Evolutionary conservation across 345 rosid species (phyloP).

Genomic region (Pistacia integerrima): DNA sequence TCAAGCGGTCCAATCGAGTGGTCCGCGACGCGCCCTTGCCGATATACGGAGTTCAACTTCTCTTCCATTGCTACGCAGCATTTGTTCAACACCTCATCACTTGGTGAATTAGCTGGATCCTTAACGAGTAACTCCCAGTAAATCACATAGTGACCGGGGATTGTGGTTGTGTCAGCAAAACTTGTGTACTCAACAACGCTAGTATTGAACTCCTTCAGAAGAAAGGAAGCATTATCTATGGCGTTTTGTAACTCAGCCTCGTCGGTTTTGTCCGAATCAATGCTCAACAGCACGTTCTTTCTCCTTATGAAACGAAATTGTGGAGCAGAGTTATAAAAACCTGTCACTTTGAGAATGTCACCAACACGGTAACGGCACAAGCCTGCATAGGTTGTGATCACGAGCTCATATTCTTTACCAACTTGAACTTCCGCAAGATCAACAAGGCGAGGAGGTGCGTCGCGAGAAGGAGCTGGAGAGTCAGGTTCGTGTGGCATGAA

Average conservation of each 20-base stretch:
- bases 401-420: constrained; percentile 82
- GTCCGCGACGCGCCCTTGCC: constrained; percentile 85
- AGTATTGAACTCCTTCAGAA: constrained; percentile 51
- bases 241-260: constrained; percentile 87
- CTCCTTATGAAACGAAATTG: constrained; percentile 77
- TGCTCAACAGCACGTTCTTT: constrained; percentile 83
- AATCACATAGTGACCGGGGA: constrained; percentile 89
- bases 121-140: constrained; percentile 73
- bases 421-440: constrained; percentile 72
- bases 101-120: constrained; percentile 44
- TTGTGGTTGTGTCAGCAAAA: constrained; percentile 60
- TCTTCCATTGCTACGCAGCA: constrained; percentile 87
- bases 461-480: constrained; percentile 14
- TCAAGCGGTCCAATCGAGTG: constrained; percentile 88
- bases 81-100: constrained; percentile 42
- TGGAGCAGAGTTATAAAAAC: constrained; percentile 75
- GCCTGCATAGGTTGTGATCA: constrained; percentile 81
- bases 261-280: constrained; percentile 88
- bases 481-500: constrained; percentile 49
- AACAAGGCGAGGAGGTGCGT: constrained; percentile 47
- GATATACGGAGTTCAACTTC: constrained; percentile 71
- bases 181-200: constrained; percentile 86
- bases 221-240: constrained; percentile 58
- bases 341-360: constrained; percentile 78
- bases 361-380: constrained; percentile 84